phyloP scores from a whole-genome alignment of 805 yeast genomes.

The Sugiyamaella valdiviana region DNA sequence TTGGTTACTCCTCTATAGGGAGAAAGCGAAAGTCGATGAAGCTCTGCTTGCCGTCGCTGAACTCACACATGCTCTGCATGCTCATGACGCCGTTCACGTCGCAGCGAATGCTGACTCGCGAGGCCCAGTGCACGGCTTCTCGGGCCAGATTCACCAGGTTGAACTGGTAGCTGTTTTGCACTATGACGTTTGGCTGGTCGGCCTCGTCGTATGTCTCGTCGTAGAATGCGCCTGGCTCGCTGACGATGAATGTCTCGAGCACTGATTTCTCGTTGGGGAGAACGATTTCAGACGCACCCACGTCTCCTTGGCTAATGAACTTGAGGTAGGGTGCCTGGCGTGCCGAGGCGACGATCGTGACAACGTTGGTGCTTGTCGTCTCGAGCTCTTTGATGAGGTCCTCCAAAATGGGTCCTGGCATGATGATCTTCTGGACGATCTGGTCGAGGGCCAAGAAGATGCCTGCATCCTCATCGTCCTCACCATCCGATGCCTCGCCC shows the following conservation, averaged over 20 bases:
- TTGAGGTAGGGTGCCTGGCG: conserved; percentile 37
- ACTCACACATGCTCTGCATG: conserved; percentile 40
- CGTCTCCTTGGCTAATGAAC: conserved; percentile 64
- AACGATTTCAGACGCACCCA: conserved; percentile 62
- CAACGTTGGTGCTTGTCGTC: conserved; percentile 47
- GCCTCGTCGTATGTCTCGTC: conserved; percentile 17
- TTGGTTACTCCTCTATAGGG: conserved; percentile 13
- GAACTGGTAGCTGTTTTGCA: conserved; percentile 40
- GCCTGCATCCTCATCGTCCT: conserved; percentile 26
- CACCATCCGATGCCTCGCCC: conserved; percentile 32
- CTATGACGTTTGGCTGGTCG: conserved; percentile 22
- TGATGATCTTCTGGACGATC: conserved; percentile 45
- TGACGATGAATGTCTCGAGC: conserved; percentile 50
- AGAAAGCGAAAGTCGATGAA: conserved; percentile 28
- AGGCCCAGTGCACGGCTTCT: conserved; percentile 45
- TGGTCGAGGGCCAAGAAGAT: conserved; percentile 40
- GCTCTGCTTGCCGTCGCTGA: conserved; percentile 25
- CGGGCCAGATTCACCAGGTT: conserved; percentile 42
- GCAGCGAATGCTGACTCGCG: conserved; percentile 48
- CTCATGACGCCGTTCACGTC: conserved; percentile 46
- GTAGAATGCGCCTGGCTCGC: conserved; percentile 22
- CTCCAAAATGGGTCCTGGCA: conserved; percentile 47
- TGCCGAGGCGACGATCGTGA: conserved; percentile 35
- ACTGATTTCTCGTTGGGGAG: conserved; percentile 59
- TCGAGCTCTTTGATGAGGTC: conserved; percentile 52